Base-by-base conservation (phyloP, 805 yeast species). In the Pichia phayaonensis region DNA sequence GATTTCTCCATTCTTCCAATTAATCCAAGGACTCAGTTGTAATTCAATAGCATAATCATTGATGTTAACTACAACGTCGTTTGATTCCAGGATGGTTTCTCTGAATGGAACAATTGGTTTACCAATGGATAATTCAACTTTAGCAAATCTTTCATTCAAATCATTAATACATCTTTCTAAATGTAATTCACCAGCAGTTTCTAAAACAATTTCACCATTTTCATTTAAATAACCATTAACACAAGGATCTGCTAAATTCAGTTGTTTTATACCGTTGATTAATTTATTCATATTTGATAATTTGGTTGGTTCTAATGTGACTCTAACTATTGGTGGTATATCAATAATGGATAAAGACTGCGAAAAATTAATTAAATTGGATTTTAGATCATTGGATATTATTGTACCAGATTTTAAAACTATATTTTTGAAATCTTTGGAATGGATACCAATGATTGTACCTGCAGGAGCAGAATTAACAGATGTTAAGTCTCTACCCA, bases 101-200 rank as follows among this genome's bases (percentile, higher is more conserved):
- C 96, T 72, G 64, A 85, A 94, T 12, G 99, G 98, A 56, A 94
- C 95, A 22, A 86, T 92, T 0, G 99, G 98, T 60, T 88, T 86
- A 26, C 96, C 92, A 31, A 83, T 80, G 4, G 85, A 79, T 12
- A 94, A 82, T 46, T 89, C 97, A 58, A 90, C 80, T 13, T 90
- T 90, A 0, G 98, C 97, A 75, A 90, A 94, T 58, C 98, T 74
- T 60, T 88, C 96, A 49, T 78, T 81, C 61, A 94, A 70, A 68
- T 94, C 99, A 61, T 89, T 90, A 57, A 94, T 66, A 67, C 99
- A 94, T 62, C 99, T 78, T 62, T 94, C 99, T 41, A 94, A 72
- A 71, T 94, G 99, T 55, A 94, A 73, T 67, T 94, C 99, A 46
- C 99, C 99, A 11, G 99, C 97, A 11, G 96, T 90, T 43, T 95